Evolutionary conservation across 805 yeast species (phyloP), one percentile per base, ranked within the genome.

Genomic region (Candida piceae): DNA sequence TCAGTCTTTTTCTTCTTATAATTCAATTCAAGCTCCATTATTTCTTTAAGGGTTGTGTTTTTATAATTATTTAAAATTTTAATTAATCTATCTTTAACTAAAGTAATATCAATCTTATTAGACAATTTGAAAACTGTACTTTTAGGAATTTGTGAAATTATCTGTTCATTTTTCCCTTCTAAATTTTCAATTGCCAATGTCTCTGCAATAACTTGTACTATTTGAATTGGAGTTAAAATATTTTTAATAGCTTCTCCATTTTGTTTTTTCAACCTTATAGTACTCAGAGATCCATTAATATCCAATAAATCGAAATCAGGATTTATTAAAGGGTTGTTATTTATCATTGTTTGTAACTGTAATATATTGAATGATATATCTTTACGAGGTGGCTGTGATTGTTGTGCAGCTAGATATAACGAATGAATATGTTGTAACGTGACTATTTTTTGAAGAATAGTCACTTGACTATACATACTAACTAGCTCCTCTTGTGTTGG

Each of bases 11-110:
- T 61, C 15, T 37, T 48, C 28, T 57, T 57, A 49, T 63, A 68
- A 12, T 51, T 56, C 23, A 45, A 42, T 41, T 70, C 75, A 11
- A 68, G 60, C 39, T 55, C 55, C 18, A 71, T 66, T 40, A 62
- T 57, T 25, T 60, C 65, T 13, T 46, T 46, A 13, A 62, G 40
- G 2, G 64, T 52, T 10, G 53, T 41, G 31, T 58, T 58, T 36
- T 60, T 61, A 38, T 61, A 62, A 29, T 47, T 49, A 33, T 58
- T 58, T 35, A 58, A 44, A 6, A 62, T 52, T 41, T 59, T 58
- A 7, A 60, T 57, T 23, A 62, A 46, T 26, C 64, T 42, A 38
- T 60, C 63, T 30, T 60, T 62, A 12, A 62, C 64, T 32, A 59
- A 39, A 7, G 48, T 41, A 4, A 59, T 48, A 32, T 53, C 58